phyloP scores from a whole-genome alignment of 768 basidiomycete genomes.

The Psilocybe sp. region DNA sequence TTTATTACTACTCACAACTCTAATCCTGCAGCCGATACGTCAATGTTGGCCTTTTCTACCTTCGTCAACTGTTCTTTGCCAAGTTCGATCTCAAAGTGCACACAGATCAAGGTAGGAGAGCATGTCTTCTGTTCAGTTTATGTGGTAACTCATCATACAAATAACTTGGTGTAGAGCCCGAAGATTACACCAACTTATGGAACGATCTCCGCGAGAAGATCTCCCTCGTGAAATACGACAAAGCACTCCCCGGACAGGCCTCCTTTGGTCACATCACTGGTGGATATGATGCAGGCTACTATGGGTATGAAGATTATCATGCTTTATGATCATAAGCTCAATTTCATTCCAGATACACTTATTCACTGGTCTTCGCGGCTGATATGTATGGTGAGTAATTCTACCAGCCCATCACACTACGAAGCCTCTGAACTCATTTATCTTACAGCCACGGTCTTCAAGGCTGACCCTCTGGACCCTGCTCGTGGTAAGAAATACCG shows the following conservation, averaged over 20 bases:
- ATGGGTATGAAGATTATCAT: slow-evolving; percentile 42
- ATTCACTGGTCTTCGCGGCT: slow-evolving; percentile 63
- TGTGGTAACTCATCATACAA: neutral
- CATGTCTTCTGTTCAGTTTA: neutral
- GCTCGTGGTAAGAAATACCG: slow-evolving; percentile 66
- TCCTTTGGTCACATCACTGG: slow-evolving; percentile 76
- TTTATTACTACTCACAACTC: neutral
- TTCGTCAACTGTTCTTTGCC: slow-evolving; percentile 84
- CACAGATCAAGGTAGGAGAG: slow-evolving; percentile 54
- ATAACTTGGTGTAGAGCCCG: slow-evolving; percentile 35
- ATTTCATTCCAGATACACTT: slow-evolving; percentile 48
- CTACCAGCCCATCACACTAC: neutral
- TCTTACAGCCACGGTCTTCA: slow-evolving; percentile 66
- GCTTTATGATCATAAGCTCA: neutral
- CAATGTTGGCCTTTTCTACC: slow-evolving; percentile 78
- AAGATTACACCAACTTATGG: slow-evolving; percentile 81
- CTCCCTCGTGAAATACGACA: slow-evolving; percentile 63
- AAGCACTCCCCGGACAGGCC: slow-evolving; percentile 66
- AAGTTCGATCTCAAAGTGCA: slow-evolving; percentile 77
- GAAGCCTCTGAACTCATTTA: neutral
- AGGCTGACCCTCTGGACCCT: slow-evolving; percentile 71
- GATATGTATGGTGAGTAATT: slow-evolving; percentile 50
- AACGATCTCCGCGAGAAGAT: slow-evolving; percentile 66
- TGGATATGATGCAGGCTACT: slow-evolving; percentile 70
- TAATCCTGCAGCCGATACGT: slow-evolving; percentile 56